Evolutionary conservation across 2,329 filamentous ascomycete genomes (phyloP), one percentile per base, ranked within the genome.

Genomic region (Diaporthe vexans): DNA sequence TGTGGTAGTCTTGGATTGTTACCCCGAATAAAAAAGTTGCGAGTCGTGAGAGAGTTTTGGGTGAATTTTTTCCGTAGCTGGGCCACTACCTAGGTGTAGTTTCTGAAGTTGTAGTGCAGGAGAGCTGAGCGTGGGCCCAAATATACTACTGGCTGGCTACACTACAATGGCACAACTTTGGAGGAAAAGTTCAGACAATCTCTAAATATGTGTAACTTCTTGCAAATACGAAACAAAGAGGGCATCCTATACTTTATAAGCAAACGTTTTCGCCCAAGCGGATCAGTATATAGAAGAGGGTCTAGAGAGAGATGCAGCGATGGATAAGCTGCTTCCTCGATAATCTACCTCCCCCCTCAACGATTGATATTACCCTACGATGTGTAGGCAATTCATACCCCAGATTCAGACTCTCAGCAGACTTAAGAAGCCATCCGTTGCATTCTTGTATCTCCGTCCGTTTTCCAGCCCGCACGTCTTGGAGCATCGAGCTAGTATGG

Each of bases 361-460:
- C 54, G 29, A 57, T 57, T n/a, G 54, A 57, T 57, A 57, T 35
- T 35, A 57, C 29, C 29, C 35, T 35, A 17, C 29, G 54, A 29
- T 57, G 54, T 35, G 54, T 57, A n/a, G 54, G 54, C 54, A 57
- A 57, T 57, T 57, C 29, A 13, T 57, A 35, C 0, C 54, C 54
- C 54, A 57, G 29, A 57, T 57, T 21, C 29, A 57, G 29, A 57
- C 29, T 57, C 54, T 57, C 54, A 57, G 54, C 54, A 57, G 54
- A 19, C 54, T 21, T 57, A 21, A 57, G 29, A 57, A 57, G 54
- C 54, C 54, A 57, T 57, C 54, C 54, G 54, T 57, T 57, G 54
- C 54, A 57, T 57, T 57, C 54, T 57, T 57, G 54, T 57, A 57
- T 57, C 54, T 57, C 54, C 54, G 54, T 57, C 54, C n/a, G 54